phyloP scores from a whole-genome alignment of 202 grass and related monocot genomes.

The Elaeis oleifera region DNA sequence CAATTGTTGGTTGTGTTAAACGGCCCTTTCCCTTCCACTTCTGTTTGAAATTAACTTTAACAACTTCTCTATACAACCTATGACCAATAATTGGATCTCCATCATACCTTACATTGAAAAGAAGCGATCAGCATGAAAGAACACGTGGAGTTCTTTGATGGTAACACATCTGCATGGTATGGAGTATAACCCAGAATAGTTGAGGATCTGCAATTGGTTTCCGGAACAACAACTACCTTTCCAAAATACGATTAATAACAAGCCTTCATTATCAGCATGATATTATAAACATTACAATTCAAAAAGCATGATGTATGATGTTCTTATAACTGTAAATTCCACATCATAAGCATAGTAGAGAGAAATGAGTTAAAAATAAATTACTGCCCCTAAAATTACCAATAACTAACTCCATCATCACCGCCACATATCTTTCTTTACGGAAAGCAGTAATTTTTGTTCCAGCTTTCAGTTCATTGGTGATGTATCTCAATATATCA shows the following conservation, averaged over 20 bases:
- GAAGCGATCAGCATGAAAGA: background rate
- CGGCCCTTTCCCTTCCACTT: slow-evolving; percentile 53
- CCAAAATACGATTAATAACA: too few relatives aligned
- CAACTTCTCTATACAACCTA: slow-evolving; percentile 71
- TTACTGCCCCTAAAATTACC: slow-evolving; percentile 29
- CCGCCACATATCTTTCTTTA: slow-evolving; percentile 50
- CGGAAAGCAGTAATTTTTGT: slow-evolving; percentile 48
- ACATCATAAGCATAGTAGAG: too few relatives aligned
- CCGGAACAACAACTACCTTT: too few relatives aligned
- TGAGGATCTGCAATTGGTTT: too few relatives aligned
- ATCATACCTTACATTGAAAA: slow-evolving; percentile 53
- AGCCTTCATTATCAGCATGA: too few relatives aligned
- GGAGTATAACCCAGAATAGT: too few relatives aligned
- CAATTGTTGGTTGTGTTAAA: slow-evolving; percentile 44
- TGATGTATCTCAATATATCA: slow-evolving; percentile 61
- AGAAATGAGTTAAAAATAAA: too few relatives aligned
- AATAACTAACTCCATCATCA: slow-evolving; percentile 51
- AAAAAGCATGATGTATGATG: too few relatives aligned
- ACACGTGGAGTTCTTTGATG: too few relatives aligned
- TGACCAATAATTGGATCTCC: slow-evolving; percentile 72
- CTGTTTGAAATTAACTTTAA: slow-evolving; percentile 37
- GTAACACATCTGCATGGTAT: too few relatives aligned
- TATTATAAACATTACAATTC: too few relatives aligned
- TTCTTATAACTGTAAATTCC: too few relatives aligned
- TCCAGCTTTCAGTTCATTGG: slow-evolving; percentile 70